Evolutionary conservation across 75 land plant genomes (phyloP).

Genomic region (Chamaecyparis obtusa): DNA sequence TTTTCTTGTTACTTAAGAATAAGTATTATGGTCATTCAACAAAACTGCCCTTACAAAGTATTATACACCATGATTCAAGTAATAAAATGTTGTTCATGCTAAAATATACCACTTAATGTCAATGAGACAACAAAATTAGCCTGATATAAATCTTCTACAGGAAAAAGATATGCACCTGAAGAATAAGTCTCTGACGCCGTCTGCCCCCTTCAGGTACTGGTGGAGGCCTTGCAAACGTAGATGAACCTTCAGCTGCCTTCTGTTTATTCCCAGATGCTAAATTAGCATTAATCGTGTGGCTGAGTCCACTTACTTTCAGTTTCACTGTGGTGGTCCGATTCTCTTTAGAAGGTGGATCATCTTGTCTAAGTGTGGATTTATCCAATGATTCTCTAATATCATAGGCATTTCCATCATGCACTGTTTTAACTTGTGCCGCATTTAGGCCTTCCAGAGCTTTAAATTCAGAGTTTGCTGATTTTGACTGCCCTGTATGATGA

Average conservation of each 20-base stretch:
- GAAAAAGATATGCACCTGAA: slow-evolving; percentile 40
- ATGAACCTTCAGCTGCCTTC: slow-evolving; percentile 7
- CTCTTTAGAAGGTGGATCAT: slow-evolving; percentile 14
- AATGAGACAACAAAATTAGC: not conserved
- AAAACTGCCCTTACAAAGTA: not conserved
- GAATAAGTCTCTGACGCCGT: slow-evolving; percentile 41
- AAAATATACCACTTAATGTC: not conserved
- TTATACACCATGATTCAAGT: not conserved
- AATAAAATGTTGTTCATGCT: not conserved
- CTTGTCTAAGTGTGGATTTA: slow-evolving; percentile 7
- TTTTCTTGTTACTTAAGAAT: not conserved
- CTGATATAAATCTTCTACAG: not conserved
- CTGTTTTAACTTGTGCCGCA: not conserved
- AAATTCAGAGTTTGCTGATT: not conserved
- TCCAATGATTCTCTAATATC: not conserved
- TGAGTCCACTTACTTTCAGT: slow-evolving; percentile 79
- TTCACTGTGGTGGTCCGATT: slow-evolving; percentile 56
- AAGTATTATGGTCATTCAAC: not conserved
- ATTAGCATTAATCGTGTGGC: slow-evolving; percentile 60
- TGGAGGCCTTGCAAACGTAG: slow-evolving; percentile 20
- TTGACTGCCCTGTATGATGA: not conserved
- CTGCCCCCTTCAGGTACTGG: slow-evolving; percentile 21
- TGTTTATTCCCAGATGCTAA: slow-evolving; percentile 17
- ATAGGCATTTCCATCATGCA: not conserved
- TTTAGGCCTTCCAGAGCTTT: not conserved